Evolutionary conservation across 352 stramenopile genomes (phyloP), one percentile per base, ranked within the genome.

Genomic region (Lagenidium sp.): DNA sequence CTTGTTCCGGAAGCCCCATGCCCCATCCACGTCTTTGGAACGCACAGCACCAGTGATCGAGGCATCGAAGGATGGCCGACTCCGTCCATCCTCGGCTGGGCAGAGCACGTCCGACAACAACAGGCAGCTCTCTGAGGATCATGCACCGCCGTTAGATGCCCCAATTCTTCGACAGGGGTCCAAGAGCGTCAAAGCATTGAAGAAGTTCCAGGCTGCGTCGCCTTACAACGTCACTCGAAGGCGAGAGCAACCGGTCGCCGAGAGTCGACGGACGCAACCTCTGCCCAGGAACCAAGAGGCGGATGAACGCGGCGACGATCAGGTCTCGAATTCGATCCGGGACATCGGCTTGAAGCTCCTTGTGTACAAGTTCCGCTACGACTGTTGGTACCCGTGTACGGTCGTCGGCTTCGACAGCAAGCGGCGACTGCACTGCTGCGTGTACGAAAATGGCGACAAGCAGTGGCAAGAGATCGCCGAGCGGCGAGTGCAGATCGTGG

Each of bases 391-490:
- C 44, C 71, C 61, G 37, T 90, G 78, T 60, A 84, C 62, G 1
- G 53, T 90, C 30, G 72, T 90, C 15, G 74, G 78, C 19, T 90
- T 65, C 34, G 78, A 90, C 30, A 49, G 52, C 24, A 90, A 90
- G 41, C 64, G 75, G 15, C 57, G 60, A 26, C 63, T 87, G 45
- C 78, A 90, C 53, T 86, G 74, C 44, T 87, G 74, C 36, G 72
- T 85, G 45, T 90, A 87, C 38, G 74, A 90, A 29, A 84, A 81
- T 36, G 75, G 75, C 4, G 78, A 91, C 59, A 88, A 88, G 56
- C 78, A 90, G 41, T 90, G 78, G 72, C 71, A 82, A 34, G 63
- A 83, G 25, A 54, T 87, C 25, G 52, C 43, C 6, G 55, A 74
- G 8, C 57, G 60, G 41, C 80, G 81, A 35, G 26, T 71, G 2